phyloP scores from a whole-genome alignment of 1,284 basidiomycete species.

The Ceratobasidium sp. region DNA sequence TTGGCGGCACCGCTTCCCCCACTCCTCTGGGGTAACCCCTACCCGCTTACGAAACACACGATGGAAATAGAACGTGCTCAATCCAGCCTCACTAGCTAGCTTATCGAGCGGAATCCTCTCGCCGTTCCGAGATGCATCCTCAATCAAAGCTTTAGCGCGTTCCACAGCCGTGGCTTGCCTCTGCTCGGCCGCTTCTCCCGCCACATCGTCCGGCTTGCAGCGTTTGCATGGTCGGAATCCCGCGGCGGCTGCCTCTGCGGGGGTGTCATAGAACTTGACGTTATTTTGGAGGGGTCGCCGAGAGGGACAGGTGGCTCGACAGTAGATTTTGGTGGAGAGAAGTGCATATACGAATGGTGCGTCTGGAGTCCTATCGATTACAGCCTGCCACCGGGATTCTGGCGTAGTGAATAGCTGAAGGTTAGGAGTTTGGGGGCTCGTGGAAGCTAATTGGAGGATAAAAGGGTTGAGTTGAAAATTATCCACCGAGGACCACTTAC shows the following conservation, averaged over 20 bases:
- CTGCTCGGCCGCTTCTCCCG: constrained; percentile 38
- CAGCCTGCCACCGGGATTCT: constrained; percentile 35
- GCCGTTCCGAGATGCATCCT: constrained; percentile 9
- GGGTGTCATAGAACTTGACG: constrained; percentile 20
- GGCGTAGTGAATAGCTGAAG: not conserved
- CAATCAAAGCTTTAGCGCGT: constrained; percentile 23
- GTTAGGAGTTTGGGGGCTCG: not conserved
- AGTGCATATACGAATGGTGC: constrained; percentile 32
- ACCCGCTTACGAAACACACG: constrained; percentile 26
- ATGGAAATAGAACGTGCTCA: constrained; percentile 43
- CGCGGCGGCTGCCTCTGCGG: not conserved
- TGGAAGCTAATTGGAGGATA: not conserved
- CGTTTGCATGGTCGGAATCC: constrained; percentile 36
- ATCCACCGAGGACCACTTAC: not conserved
- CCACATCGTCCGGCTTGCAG: constrained; percentile 36
- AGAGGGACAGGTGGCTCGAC: constrained; percentile 34
- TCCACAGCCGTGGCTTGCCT: constrained; percentile 29
- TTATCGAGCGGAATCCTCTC: constrained; percentile 23
- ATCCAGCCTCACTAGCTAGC: constrained; percentile 27
- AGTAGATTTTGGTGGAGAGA: constrained; percentile 41
- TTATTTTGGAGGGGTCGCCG: constrained; percentile 30
- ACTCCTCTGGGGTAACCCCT: constrained; percentile 39
- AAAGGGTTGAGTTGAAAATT: not conserved
- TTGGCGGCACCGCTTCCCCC: constrained; percentile 35
- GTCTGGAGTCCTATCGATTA: constrained; percentile 13